Base-by-base conservation (phyloP, 352 stramenopile genomes). In the Globisporangium splendens region DNA sequence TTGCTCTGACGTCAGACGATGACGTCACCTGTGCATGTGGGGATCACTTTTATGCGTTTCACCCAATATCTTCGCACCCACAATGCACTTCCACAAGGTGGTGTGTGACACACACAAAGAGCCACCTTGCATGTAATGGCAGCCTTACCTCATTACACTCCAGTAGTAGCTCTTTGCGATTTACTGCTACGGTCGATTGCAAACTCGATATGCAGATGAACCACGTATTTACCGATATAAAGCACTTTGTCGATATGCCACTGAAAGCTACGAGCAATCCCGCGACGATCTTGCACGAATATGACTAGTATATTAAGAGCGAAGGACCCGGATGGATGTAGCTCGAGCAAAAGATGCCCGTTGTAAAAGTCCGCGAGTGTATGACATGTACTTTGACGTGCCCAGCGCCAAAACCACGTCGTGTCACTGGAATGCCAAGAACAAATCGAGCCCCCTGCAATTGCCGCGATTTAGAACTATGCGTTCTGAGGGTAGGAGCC, bases 181-280 rank as follows among this genome's bases (percentile, higher is more conserved):
- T 28, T 89, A 79, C 49, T 88, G 77, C 59, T 56, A 49, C 7
- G 79, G 81, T 3, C 63, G 75, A 14, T 54, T 91, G 28, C 69
- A n/a, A 89, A n/a, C 66, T 84, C 51, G 64, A 83, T 15, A 72
- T 96, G 48, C 83, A 96, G 61, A 68, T 63, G 47, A 56, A 63
- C 22, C 35, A 72, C 31, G 44, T 97, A 20, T 97, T 93, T 54
- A 61, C 68, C 14, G 89, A 97, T 63, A 89, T 76, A 68, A 97
- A 97, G 54, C 70, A 88, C 48, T 97, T 97, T 68, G 89, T 97
- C 6, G 87, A 96, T 64, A 94, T 95, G 87, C 83, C 88, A 21
- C 75, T 96, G 52, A 86, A 79, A 59, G 11, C 15, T 20, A 63
- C 52, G 46, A 69, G 61, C 54, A 68, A 60, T 39, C 59, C 69